Conservation (phyloP, 768 basidiomycete species). For the Hortiboletus campestris region DNA sequence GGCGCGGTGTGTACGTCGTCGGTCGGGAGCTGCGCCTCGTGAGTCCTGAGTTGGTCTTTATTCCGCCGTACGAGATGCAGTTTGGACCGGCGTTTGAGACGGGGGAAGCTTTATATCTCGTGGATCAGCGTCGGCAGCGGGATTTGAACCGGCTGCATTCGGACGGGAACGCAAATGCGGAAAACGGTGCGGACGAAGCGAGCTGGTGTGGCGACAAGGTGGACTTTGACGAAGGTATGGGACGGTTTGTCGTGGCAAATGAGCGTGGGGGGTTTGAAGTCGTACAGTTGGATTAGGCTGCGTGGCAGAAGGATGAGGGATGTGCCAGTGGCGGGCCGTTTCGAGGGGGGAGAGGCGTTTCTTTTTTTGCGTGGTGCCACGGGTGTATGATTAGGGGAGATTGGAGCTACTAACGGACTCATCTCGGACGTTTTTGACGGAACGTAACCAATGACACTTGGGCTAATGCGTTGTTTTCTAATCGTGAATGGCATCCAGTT, state of each 20-base stretch:
- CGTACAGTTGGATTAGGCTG: slow-evolving; percentile 19
- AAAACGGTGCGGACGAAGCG: neutral
- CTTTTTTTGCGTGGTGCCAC: neutral
- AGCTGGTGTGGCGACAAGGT: slow-evolving; percentile 15
- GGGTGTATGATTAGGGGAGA: neutral
- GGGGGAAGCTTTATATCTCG: slow-evolving; percentile 17
- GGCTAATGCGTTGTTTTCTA: neutral
- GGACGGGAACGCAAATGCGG: neutral
- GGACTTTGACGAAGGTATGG: slow-evolving; percentile 33
- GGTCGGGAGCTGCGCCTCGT: slow-evolving; percentile 25
- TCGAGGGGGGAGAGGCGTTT: neutral
- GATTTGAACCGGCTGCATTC: neutral
- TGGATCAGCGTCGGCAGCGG: slow-evolving; percentile 4
- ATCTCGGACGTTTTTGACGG: neutral
- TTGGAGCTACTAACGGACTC: neutral
- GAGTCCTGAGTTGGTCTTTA: slow-evolving; percentile 21
- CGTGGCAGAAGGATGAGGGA: neutral
- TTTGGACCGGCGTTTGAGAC: slow-evolving; percentile 27
- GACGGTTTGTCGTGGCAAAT: slow-evolving; percentile 29
- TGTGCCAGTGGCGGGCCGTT: neutral
- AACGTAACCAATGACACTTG: neutral
- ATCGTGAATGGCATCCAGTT: neutral
- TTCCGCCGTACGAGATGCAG: slow-evolving; percentile 31
- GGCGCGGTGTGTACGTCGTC: slow-evolving; percentile 28
- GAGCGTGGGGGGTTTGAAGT: slow-evolving; percentile 28